Conservation (phyloP, 345 rosid genomes). For the Atalantia buxifolia region DNA sequence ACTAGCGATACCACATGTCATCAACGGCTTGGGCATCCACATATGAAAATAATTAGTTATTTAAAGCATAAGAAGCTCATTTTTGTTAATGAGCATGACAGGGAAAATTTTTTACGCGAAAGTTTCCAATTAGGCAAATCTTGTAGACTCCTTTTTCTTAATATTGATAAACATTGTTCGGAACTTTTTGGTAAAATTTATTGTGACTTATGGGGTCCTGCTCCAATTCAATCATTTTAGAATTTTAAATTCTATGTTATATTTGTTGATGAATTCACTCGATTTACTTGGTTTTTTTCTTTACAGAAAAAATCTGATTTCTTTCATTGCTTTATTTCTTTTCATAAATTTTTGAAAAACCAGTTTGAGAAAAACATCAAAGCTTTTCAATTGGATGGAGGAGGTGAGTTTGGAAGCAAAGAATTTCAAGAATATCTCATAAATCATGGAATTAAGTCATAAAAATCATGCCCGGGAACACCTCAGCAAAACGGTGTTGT, state of each 20-base stretch:
- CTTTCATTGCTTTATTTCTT: background rate
- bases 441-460: background rate
- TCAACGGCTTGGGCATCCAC: background rate
- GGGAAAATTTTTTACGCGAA: background rate
- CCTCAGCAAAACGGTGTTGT: background rate
- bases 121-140: background rate
- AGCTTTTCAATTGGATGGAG: background rate
- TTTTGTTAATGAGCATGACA: background rate
- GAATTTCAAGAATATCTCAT: too few relatives aligned
- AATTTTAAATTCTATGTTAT: background rate
- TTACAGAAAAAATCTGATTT: background rate
- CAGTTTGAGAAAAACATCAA: background rate
- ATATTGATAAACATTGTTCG: background rate
- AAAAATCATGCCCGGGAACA: background rate
- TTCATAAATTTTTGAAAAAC: background rate
- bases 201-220: background rate
- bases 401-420: background rate
- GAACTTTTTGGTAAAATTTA: background rate
- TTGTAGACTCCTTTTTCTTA: background rate
- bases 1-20: background rate
- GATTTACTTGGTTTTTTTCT: background rate
- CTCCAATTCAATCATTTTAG: background rate
- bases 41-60: background rate
- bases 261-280: background rate
- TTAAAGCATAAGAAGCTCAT: background rate